phyloP scores from a whole-genome alignment of 495 filamentous ascomycete species.

The Penicillium bialowiezense region DNA sequence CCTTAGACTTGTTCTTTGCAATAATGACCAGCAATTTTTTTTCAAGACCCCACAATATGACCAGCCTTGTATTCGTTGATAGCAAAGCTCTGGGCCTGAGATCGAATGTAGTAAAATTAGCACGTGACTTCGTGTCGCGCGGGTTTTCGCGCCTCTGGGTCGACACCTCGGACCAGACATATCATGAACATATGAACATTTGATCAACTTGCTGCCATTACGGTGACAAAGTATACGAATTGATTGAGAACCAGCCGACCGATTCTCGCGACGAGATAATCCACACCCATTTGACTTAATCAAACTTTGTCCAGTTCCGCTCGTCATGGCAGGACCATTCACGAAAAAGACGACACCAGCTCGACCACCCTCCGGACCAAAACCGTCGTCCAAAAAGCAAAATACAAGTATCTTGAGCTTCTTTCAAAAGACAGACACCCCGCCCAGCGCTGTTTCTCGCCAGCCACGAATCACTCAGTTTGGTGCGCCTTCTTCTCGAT shows the following conservation, averaged over 20 bases:
- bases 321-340: slow-evolving; percentile 21
- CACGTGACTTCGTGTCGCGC: slow-evolving; percentile 43
- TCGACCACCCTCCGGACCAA: slow-evolving; percentile 8
- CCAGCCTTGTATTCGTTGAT: too few relatives aligned
- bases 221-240: too few relatives aligned
- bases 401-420: slow-evolving; percentile 79
- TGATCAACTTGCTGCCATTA: neutral
- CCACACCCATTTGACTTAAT: neutral
- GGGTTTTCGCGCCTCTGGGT: slow-evolving; percentile 3
- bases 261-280: too few relatives aligned
- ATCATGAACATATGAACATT: slow-evolving; percentile 6
- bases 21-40: slow-evolving; percentile 7
- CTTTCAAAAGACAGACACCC: slow-evolving; percentile 69
- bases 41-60: neutral
- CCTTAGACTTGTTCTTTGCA: slow-evolving; percentile 7
- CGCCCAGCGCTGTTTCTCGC: slow-evolving; percentile 31
- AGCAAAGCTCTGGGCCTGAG: neutral
- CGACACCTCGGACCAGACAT: neutral
- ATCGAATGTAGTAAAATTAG: neutral
- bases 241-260: too few relatives aligned
- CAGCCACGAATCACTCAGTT: slow-evolving; percentile 44
- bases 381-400: slow-evolving; percentile 32
- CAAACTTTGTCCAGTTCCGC: neutral
- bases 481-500: slow-evolving; percentile 21
- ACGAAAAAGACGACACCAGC: slow-evolving; percentile 30